Evolutionary conservation across 192 early-diverging fungal genomes (phyloP).

Genomic region (Dispira simplex): DNA sequence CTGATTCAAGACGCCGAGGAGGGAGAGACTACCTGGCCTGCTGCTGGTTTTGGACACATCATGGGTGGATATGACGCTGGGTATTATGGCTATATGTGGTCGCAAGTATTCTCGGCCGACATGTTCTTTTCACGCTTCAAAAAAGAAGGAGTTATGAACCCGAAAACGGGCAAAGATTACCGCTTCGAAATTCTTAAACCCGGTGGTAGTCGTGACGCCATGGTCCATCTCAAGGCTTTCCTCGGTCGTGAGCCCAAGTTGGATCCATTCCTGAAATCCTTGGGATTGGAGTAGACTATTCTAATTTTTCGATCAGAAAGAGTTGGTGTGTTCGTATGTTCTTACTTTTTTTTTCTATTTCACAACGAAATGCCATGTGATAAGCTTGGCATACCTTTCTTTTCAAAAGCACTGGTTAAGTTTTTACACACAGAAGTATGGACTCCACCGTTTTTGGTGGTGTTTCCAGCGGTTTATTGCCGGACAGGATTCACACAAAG

Average conservation of each 20-base stretch:
- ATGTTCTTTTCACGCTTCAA: constrained; percentile 61
- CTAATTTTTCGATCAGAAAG: no score
- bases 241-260: constrained; percentile 67
- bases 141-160: constrained; percentile 38
- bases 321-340: no score
- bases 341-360: no score
- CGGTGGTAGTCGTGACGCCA: constrained; percentile 57
- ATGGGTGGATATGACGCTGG: constrained; percentile 59
- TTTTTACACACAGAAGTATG: no score
- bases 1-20: constrained; percentile 20
- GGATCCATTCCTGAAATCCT: constrained; percentile 63
- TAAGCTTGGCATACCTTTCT: no score
- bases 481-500: no score
- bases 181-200: constrained; percentile 54
- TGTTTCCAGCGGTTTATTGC: no score
- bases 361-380: no score
- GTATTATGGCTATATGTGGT: constrained; percentile 70
- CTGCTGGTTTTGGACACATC: constrained; percentile 46
- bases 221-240: constrained; percentile 52
- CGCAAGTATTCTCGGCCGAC: constrained; percentile 66
- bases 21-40: constrained; percentile 14
- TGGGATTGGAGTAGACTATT: constrained; percentile 26
- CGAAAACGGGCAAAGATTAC: constrained; percentile 47
- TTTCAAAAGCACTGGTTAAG: no score
- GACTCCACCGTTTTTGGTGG: no score